Evolutionary conservation across 345 rosid genomes (phyloP).

Genomic region (Kandelia obovata): DNA sequence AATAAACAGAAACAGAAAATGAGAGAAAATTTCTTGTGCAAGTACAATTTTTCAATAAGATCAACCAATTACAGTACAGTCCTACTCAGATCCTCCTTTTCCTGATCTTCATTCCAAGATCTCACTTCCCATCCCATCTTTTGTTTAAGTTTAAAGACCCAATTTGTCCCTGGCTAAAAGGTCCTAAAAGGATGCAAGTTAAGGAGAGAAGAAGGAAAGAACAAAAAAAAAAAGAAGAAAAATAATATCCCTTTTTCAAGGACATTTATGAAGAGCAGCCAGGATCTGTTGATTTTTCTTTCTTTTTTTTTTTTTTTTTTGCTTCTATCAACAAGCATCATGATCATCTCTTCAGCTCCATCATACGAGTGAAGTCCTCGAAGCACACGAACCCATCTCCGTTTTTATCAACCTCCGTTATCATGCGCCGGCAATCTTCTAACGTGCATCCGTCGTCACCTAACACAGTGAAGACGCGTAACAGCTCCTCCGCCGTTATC

Average conservation of each 20-base stretch:
- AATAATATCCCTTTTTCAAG: not conserved
- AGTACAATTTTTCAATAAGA: no score
- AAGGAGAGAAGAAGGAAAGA: not conserved
- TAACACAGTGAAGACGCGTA: slow-evolving; percentile 42
- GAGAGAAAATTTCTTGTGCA: no score
- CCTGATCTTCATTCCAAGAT: no score
- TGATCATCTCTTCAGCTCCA: slow-evolving; percentile 42
- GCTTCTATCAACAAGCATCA: not conserved
- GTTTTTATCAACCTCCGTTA: slow-evolving; percentile 63
- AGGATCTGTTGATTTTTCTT: not conserved
- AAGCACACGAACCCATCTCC: slow-evolving; percentile 91
- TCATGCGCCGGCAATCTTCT: slow-evolving; percentile 92
- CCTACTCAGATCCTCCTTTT: no score
- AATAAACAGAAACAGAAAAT: no score
- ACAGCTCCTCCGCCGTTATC: slow-evolving; percentile 80
- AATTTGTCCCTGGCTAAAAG: no score
- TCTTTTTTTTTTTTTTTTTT: no score
- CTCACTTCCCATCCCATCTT: no score
- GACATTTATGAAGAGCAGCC: not conserved
- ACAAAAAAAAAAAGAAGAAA: not conserved
- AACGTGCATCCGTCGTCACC: slow-evolving; percentile 76
- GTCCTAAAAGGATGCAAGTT: no score
- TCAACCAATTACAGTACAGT: no score
- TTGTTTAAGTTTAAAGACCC: no score
- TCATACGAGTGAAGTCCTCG: slow-evolving; percentile 74